A percentile compares a stretch with the other conserved stretches of the same genome.
Conservation (phyloP, 179 eudicot species). For the Nepenthes alata region DNA sequence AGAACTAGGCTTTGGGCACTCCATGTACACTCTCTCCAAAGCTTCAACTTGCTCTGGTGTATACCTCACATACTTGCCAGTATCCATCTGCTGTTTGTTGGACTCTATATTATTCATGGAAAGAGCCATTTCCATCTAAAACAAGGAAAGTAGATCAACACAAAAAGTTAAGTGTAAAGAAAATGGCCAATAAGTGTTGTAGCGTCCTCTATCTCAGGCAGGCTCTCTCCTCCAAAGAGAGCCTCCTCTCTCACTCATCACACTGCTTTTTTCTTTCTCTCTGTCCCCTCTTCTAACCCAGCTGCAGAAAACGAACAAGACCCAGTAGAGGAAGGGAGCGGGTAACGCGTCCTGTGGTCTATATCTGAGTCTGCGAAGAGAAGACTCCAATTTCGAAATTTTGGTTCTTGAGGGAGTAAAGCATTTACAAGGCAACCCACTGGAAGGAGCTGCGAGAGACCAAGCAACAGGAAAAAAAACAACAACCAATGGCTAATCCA, state of each 20-base stretch:
- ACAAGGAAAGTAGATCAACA: neutral
- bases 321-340: too few species aligned
- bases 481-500: neutral
- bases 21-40: conserved; percentile 42
- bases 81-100: conserved; percentile 25
- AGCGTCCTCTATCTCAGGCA: conserved; percentile 1
- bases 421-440: too few species aligned
- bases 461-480: neutral
- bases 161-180: neutral
- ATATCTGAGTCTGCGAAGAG: neutral
- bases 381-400: too few species aligned
- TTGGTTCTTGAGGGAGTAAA: neutral
- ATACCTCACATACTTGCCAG: conserved; percentile 47
- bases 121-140: conserved; percentile 7
- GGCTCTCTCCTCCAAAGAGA: conserved; percentile 15
- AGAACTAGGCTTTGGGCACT: conserved; percentile 47
- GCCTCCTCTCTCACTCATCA: conserved; percentile 12
- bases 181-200: neutral
- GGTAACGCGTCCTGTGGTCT: neutral
- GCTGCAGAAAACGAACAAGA: neutral
- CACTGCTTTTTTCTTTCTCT: neutral
- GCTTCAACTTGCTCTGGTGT: conserved; percentile 55
- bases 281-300: neutral
- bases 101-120: conserved; percentile 2
- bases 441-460: neutral